Percentiles rank a stretch among this genome's conserved stretches.
Conservation (phyloP, 805 yeast genomes). For the Osmozyma mogii region DNA sequence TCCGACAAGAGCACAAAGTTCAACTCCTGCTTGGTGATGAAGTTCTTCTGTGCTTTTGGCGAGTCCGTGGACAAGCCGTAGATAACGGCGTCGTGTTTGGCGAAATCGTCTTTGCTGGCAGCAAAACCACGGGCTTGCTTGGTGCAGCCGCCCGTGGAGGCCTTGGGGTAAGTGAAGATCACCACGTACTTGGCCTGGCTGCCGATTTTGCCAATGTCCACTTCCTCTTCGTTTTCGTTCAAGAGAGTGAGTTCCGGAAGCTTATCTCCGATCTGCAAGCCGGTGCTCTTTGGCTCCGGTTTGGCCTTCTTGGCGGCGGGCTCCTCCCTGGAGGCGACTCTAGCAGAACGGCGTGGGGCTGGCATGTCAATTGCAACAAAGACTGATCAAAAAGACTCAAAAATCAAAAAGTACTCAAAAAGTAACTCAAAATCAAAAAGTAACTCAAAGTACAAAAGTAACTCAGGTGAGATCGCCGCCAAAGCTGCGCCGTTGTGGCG, state of each 20-base stretch:
- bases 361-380: no score
- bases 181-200: slow-evolving; percentile 26
- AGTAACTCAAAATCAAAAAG: no score
- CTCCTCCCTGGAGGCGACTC: slow-evolving; percentile 16
- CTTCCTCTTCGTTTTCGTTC: slow-evolving; percentile 64
- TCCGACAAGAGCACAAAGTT: slow-evolving; percentile 73
- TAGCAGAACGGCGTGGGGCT: slow-evolving; percentile 32
- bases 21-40: slow-evolving; percentile 64
- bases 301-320: slow-evolving; percentile 8
- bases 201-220: slow-evolving; percentile 24
- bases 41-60: slow-evolving; percentile 69
- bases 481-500: no score
- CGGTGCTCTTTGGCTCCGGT: neutral
- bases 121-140: slow-evolving; percentile 89
- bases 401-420: no score
- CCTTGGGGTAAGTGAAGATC: slow-evolving; percentile 16
- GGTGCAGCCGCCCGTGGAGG: slow-evolving; percentile 84
- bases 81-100: slow-evolving; percentile 45
- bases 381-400: no score
- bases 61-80: slow-evolving; percentile 81
- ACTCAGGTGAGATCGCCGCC: no score
- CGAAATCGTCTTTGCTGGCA: slow-evolving; percentile 48
- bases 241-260: slow-evolving; percentile 57
- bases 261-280: slow-evolving; percentile 49
- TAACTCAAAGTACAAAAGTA: no score